Evolutionary conservation across 2,329 filamentous ascomycete species (phyloP).

Genomic region (Huntiella moniliformis): DNA sequence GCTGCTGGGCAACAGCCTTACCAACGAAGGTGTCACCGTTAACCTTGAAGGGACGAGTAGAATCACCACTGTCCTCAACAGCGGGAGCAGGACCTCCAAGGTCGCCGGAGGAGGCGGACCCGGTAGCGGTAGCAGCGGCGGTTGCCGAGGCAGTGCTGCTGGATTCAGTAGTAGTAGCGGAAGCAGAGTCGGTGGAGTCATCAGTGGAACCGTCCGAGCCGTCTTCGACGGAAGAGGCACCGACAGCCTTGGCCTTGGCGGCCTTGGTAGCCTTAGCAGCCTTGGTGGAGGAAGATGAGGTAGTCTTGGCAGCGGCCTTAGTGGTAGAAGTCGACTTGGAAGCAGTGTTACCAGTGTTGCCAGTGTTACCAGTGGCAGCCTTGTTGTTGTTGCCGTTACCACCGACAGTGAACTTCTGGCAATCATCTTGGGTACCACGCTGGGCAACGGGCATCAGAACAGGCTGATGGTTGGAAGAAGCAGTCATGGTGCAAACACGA

Average conservation of each 20-base stretch:
- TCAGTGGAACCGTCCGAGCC: slow-evolving; percentile 17
- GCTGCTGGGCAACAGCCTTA: slow-evolving; percentile 34
- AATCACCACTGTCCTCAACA: slow-evolving; percentile 28
- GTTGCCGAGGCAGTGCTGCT: not conserved
- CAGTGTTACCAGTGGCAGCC: slow-evolving; percentile 11
- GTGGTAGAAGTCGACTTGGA: slow-evolving; percentile 8
- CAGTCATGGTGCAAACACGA: slow-evolving; percentile 44
- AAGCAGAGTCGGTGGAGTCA: not conserved
- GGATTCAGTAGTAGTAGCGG: not conserved
- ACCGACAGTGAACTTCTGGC: slow-evolving; percentile 38
- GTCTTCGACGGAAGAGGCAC: slow-evolving; percentile 13
- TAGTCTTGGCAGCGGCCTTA: slow-evolving; percentile 13
- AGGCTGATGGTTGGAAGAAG: slow-evolving; percentile 46
- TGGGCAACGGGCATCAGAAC: slow-evolving; percentile 48
- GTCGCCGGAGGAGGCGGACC: slow-evolving; percentile 13
- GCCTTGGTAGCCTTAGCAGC: slow-evolving; percentile 8
- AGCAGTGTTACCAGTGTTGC: slow-evolving; percentile 12
- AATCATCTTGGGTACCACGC: slow-evolving; percentile 48
- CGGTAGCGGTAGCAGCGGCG: slow-evolving; percentile 8
- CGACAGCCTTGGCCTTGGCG: slow-evolving; percentile 12
- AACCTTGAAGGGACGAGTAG: slow-evolving; percentile 34
- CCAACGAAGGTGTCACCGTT: slow-evolving; percentile 40
- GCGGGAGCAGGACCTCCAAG: slow-evolving; percentile 24
- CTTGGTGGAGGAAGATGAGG: slow-evolving; percentile 8
- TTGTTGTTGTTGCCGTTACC: slow-evolving; percentile 14